phyloP scores from a whole-genome alignment of 176 grass and related monocot genomes.

The Canna indica region DNA sequence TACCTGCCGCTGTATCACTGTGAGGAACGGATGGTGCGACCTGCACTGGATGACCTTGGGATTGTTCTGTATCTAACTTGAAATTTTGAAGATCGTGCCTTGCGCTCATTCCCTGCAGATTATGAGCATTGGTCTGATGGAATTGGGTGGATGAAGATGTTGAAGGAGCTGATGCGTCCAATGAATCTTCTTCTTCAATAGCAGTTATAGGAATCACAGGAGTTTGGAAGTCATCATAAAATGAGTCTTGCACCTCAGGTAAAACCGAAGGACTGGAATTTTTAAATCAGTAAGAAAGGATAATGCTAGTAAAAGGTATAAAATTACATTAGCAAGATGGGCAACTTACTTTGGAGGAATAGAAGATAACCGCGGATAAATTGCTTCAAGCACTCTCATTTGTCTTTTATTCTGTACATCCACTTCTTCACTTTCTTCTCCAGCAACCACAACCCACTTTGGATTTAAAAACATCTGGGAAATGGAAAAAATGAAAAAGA shows the following conservation, averaged over 20 bases:
- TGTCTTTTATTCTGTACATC: constrained; percentile 66
- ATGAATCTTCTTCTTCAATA: constrained; percentile 77
- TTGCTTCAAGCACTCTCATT: constrained; percentile 80
- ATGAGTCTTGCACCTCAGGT: constrained; percentile 44
- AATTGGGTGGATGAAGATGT: constrained; percentile 14
- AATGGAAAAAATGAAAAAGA: constrained; percentile 19
- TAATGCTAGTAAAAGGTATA: neutral
- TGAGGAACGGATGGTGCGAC: neutral
- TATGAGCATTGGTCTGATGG: constrained; percentile 28
- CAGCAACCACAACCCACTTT: constrained; percentile 63
- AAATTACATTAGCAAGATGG: neutral
- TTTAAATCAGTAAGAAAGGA: neutral
- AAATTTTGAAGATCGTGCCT: constrained; percentile 20
- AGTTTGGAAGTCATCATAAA: constrained; percentile 53
- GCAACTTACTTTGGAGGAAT: constrained; percentile 81
- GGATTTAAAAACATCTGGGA: constrained; percentile 52
- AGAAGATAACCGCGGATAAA: constrained; percentile 74
- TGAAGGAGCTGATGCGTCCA: constrained; percentile 32
- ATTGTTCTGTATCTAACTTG: constrained; percentile 8
- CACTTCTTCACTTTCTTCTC: constrained; percentile 78
- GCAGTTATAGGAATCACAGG: constrained; percentile 57
- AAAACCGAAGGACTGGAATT: constrained; percentile 56
- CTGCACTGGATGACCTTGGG: constrained; percentile 12
- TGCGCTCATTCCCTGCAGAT: neutral
- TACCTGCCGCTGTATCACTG: constrained; percentile 11